These are phyloP conservation scores for Didymella exigua DNA, from an alignment of 2,329 filamentous ascomycete species.

Conservation along the genomic window DNA sequence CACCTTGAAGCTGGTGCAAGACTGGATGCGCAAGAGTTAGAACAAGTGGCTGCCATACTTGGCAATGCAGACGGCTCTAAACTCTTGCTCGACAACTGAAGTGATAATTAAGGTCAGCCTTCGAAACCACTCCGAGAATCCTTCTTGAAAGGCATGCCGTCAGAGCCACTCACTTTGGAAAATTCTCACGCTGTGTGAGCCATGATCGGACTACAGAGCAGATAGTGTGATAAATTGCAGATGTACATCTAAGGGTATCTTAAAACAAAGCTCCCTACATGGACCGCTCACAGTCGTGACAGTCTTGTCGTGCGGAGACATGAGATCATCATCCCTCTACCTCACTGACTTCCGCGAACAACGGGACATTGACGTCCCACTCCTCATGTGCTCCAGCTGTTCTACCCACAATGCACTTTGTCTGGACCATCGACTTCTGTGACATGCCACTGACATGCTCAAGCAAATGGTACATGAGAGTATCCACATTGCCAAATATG, in stretches of 20 bases:
- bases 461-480: constrained; percentile 48
- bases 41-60: too few relatives aligned
- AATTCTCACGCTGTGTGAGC: background rate
- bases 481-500: constrained; percentile 47
- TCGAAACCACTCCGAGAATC: too few relatives aligned
- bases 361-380: constrained; percentile 48
- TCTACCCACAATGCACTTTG: constrained; percentile 46
- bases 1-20: too few relatives aligned
- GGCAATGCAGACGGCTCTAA: background rate
- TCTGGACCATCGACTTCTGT: constrained; percentile 38
- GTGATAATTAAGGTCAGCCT: too few relatives aligned
- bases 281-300: background rate
- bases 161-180: background rate
- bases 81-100: background rate
- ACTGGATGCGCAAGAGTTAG: too few relatives aligned
- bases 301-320: too few relatives aligned
- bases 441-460: constrained; percentile 42
- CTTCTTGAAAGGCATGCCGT: background rate
- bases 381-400: constrained; percentile 39
- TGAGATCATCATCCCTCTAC: background rate
- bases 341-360: constrained; percentile 23
- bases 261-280: background rate
- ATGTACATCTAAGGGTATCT: background rate
- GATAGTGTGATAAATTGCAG: background rate
- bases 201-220: background rate